Evolutionary conservation across 2,329 filamentous ascomycete species (phyloP).

Genomic region (Huntiella abstrusa): DNA sequence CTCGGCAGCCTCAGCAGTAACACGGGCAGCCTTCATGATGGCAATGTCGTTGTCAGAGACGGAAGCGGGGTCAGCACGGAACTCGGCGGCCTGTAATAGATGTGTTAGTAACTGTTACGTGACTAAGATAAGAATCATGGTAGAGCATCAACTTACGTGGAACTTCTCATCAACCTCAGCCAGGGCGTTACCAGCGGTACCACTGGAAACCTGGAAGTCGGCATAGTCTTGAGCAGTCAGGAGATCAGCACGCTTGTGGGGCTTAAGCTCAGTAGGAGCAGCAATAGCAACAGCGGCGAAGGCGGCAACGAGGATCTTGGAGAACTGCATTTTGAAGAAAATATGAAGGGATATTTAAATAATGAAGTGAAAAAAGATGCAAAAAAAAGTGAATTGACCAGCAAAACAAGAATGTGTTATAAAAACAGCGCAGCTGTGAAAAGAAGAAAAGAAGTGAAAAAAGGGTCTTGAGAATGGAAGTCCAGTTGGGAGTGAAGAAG

Average conservation of each 20-base stretch:
- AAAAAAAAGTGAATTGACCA: slow-evolving; percentile 10
- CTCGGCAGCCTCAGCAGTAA: slow-evolving; percentile 35
- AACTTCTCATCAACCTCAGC: slow-evolving; percentile 35
- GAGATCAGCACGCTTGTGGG: slow-evolving; percentile 15
- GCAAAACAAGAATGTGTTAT: slow-evolving; percentile 8
- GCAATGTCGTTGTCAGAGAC: slow-evolving; percentile 29
- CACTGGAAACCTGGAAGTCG: slow-evolving; percentile 31
- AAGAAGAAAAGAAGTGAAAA: slow-evolving; percentile 5
- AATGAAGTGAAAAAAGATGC: not conserved
- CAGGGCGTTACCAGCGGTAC: slow-evolving; percentile 32
- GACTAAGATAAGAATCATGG: not conserved
- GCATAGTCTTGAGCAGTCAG: slow-evolving; percentile 17
- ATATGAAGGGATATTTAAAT: slow-evolving; percentile 3
- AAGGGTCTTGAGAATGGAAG: slow-evolving; percentile 4
- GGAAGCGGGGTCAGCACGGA: slow-evolving; percentile 22
- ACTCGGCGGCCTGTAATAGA: slow-evolving; percentile 19
- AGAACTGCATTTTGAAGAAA: slow-evolving; percentile 20
- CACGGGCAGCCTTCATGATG: slow-evolving; percentile 30
- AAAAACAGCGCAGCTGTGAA: slow-evolving; percentile 11
- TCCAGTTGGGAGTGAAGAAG: slow-evolving; percentile 9
- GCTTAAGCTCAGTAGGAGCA: slow-evolving; percentile 19
- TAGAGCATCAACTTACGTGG: slow-evolving; percentile 21
- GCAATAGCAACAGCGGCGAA: slow-evolving; percentile 20
- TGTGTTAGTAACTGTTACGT: not conserved
- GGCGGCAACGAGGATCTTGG: slow-evolving; percentile 20